Evolutionary conservation across 257 asterid species (phyloP).

Genomic region (Gentiana straminea): DNA sequence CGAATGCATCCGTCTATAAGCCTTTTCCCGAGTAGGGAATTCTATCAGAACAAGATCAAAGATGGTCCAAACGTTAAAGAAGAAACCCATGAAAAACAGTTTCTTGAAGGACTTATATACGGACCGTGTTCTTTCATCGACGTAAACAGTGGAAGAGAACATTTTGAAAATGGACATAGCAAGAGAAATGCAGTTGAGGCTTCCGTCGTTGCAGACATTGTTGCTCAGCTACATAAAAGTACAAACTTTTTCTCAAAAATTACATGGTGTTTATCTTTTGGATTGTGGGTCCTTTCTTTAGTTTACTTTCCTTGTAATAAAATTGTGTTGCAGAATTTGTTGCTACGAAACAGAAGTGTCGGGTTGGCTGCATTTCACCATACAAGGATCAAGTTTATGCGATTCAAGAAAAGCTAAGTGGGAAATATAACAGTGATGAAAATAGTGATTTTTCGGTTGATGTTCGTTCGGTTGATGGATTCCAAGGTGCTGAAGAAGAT

Average conservation of each 20-base stretch:
- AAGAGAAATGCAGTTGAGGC: conserved; percentile 45
- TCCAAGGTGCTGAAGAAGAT: conserved; percentile 90
- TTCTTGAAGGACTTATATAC: conserved; percentile 33
- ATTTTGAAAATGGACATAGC: conserved; percentile 27
- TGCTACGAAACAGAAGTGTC: conserved; percentile 28
- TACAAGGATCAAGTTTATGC: conserved; percentile 75
- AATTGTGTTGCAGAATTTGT: conserved; percentile 25
- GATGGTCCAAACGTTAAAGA: conserved; percentile 46
- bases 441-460: conserved; percentile 45
- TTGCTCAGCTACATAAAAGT: conserved; percentile 52
- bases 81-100: conserved; percentile 22
- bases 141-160: conserved; percentile 43
- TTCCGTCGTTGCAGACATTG: conserved; percentile 36
- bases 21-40: conserved; percentile 55
- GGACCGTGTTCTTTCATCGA: conserved; percentile 65
- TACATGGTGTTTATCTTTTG: neutral
- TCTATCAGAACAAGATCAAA: conserved; percentile 35
- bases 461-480: conserved; percentile 70
- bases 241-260: neutral
- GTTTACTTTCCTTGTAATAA: neutral
- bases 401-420: conserved; percentile 39
- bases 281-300: no score
- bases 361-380: conserved; percentile 77
- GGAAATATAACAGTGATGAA: conserved; percentile 37
- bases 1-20: conserved; percentile 84